Conservation (phyloP, 257 asterid genomes). For the Plectranthus barbatus region DNA sequence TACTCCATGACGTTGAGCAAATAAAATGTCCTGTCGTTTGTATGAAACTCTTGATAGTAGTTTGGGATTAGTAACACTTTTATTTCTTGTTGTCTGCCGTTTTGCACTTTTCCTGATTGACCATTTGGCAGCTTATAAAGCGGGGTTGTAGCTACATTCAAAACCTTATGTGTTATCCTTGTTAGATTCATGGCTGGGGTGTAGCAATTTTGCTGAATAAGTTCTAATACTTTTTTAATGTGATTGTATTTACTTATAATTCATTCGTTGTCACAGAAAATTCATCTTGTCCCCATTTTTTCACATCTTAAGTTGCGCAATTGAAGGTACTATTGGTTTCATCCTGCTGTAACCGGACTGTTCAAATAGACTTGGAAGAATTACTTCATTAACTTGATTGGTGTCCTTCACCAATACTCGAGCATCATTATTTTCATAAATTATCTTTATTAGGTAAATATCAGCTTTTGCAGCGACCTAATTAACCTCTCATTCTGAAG, state of each 20-base stretch:
- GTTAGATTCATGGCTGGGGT: not conserved
- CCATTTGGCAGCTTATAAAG: no score
- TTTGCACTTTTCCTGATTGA: not conserved
- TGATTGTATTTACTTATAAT: not conserved
- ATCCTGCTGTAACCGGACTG: not conserved
- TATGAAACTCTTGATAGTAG: not conserved
- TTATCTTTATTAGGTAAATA: not conserved
- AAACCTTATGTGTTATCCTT: no score
- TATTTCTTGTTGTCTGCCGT: not conserved
- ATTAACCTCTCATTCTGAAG: not conserved
- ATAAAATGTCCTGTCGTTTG: not conserved
- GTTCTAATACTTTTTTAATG: not conserved
- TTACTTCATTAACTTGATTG: not conserved
- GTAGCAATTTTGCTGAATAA: not conserved
- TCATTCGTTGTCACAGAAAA: not conserved
- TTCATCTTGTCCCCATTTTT: not conserved
- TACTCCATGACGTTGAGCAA: not conserved
- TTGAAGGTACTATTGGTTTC: not conserved
- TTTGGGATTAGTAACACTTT: not conserved
- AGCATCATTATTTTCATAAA: not conserved
- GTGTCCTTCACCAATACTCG: not conserved
- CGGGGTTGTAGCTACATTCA: no score
- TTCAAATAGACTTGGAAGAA: not conserved
- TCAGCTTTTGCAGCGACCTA: not conserved
- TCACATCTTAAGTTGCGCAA: not conserved